Base-by-base conservation (phyloP, 2,329 filamentous ascomycete species). In the Huntiella omanensis region DNA sequence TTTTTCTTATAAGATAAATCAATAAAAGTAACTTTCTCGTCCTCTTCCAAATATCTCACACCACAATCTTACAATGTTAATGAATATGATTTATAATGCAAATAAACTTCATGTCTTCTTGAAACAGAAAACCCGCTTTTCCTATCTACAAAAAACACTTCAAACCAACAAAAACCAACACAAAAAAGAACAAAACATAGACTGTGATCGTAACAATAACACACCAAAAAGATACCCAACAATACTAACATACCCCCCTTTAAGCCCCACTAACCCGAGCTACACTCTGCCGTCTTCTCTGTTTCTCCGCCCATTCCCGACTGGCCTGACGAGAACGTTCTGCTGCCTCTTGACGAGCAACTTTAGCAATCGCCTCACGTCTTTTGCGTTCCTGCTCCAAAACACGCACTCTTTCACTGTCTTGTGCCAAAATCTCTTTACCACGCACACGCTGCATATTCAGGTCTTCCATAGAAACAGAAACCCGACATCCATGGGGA, bases 291-390 rank as follows among this genome's bases (percentile, higher is more conserved):
- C 64, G 69, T 13, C 57, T 61, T 34, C 64, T 63, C 55, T 71
- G 69, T 59, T 69, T 75, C 55, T 76, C 72, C 8, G 73, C 73
- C 73, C 75, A 78, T 53, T 76, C 70, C 33, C 73, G 67, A 52
- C 73, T 73, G 49, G 70, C 65, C 55, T 66, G 63, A 46, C 75
- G 66, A 46, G 72, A 74, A 54, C 70, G 65, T 58, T 79, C 73
- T 7, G 75, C 74, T 17, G 75, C 75, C 54, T 75, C 64, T 53
- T 75, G 68, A 39, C 75, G 64, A 5, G 74, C 73, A 46, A 63
- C 54, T 54, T 68, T 73, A 11, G 73, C 68, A 34, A 65, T 62
- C 41, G 61, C 58, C 53, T 78, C 73, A 33, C 73, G 66, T 50
- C 72, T 69, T 6, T 63, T 64, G 53, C 63, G 69, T 56, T 75